Conservation (phyloP, 1,284 basidiomycete genomes). For the Ganoderma boninense region DNA sequence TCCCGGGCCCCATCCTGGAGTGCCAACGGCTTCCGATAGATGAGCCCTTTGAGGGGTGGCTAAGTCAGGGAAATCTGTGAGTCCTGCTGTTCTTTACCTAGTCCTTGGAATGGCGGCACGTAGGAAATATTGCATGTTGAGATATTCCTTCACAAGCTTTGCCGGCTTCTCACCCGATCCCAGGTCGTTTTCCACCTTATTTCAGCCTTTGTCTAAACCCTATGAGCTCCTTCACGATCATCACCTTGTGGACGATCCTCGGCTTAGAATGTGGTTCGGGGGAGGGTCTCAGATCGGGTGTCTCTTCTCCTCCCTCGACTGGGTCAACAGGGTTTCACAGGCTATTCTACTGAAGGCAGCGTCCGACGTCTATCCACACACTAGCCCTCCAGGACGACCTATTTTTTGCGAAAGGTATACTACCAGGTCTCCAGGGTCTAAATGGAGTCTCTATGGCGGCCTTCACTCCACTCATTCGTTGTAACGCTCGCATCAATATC, state of each 20-base stretch:
- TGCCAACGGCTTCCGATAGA: too few relatives aligned
- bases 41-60: too few relatives aligned
- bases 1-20: too few relatives aligned
- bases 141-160: not conserved
- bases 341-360: not conserved
- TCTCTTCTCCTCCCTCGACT: not conserved
- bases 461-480: constrained; percentile 25
- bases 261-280: not conserved
- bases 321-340: not conserved
- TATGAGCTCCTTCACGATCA: not conserved
- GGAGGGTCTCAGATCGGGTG: not conserved
- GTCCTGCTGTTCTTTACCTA: too few relatives aligned
- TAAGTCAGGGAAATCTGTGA: too few relatives aligned
- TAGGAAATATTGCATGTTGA: not conserved
- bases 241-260: not conserved
- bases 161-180: not conserved
- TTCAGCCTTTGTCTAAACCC: not conserved
- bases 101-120: not conserved
- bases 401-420: not conserved
- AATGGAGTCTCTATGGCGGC: constrained; percentile 25
- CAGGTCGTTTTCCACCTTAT: not conserved
- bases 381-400: not conserved
- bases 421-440: not conserved
- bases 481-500: constrained; percentile 33
- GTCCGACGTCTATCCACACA: not conserved